Conservation (phyloP, 768 basidiomycete genomes). For the Lactarius pseudohatsudake region DNA sequence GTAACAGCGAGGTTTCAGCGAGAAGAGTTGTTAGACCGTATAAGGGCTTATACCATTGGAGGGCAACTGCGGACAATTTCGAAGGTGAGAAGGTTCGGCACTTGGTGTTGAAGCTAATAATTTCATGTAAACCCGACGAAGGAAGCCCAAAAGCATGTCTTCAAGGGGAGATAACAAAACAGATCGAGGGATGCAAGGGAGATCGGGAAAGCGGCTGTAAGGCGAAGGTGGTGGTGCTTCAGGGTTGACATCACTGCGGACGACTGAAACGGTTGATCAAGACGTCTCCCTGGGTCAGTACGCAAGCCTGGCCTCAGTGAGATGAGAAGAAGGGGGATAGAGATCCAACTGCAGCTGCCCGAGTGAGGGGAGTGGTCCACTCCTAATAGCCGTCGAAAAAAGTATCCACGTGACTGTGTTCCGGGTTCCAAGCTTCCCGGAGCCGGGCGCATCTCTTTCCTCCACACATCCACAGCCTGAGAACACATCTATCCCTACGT, state of each 20-base stretch:
- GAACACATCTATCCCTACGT: neutral
- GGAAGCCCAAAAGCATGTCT: neutral
- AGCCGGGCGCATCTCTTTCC: neutral
- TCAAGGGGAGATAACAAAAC: neutral
- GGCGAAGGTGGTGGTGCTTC: neutral
- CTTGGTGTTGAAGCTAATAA: neutral
- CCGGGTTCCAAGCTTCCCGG: neutral
- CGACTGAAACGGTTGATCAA: neutral
- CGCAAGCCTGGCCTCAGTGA: neutral
- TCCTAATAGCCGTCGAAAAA: neutral
- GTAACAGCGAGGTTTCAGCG: neutral
- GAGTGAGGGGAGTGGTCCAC: neutral
- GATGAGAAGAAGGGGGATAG: neutral
- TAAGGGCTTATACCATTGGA: neutral
- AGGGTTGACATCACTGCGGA: neutral
- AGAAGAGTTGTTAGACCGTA: neutral
- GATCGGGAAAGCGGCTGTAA: neutral
- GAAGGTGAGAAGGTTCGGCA: neutral
- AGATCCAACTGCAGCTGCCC: neutral
- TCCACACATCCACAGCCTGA: neutral
- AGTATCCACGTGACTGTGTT: neutral
- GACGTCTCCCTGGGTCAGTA: neutral
- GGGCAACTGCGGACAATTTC: neutral
- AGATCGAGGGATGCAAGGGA: neutral
- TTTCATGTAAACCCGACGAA: neutral